Percentiles rank a stretch among this genome's conserved stretches.
These are phyloP conservation scores for Fragilariopsis cylindrus DNA, from an alignment of 108 stramenopile genomes.

Conservation along the genomic window DNA sequence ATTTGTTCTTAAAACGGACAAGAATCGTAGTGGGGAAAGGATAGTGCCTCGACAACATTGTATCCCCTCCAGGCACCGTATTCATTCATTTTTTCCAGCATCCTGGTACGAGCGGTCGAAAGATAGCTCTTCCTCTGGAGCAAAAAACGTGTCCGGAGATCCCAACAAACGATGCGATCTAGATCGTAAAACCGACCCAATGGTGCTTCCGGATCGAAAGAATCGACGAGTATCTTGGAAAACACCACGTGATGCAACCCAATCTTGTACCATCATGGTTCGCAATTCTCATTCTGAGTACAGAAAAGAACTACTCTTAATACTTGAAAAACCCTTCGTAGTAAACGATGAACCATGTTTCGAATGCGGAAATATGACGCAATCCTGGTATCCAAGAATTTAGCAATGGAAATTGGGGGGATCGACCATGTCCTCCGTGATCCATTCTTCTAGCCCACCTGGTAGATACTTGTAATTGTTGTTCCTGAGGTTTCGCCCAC, in stretches of 20 bases:
- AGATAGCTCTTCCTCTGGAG: background rate
- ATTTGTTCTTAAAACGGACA: background rate
- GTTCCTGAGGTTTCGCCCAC: no score
- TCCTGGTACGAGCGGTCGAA: background rate
- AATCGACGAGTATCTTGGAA: no score
- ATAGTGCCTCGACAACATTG: background rate
- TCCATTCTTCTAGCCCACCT: slow-evolving; percentile 22
- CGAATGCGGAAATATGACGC: no score
- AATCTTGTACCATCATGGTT: no score
- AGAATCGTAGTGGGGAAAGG: background rate
- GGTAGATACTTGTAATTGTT: slow-evolving; percentile 35
- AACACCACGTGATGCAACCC: no score
- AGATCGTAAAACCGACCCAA: background rate
- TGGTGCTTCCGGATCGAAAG: no score
- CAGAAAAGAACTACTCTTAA: no score
- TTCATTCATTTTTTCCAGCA: background rate
- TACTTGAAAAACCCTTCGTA: no score
- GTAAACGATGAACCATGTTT: no score
- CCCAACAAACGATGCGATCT: background rate
- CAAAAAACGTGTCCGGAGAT: background rate
- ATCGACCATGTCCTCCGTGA: background rate
- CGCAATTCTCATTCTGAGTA: no score
- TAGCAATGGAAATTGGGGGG: slow-evolving; percentile 22
- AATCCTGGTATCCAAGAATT: background rate
- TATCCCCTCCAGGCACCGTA: background rate